Conservation (phyloP, 441 rosid genomes). For the Metrosideros polymorpha region DNA sequence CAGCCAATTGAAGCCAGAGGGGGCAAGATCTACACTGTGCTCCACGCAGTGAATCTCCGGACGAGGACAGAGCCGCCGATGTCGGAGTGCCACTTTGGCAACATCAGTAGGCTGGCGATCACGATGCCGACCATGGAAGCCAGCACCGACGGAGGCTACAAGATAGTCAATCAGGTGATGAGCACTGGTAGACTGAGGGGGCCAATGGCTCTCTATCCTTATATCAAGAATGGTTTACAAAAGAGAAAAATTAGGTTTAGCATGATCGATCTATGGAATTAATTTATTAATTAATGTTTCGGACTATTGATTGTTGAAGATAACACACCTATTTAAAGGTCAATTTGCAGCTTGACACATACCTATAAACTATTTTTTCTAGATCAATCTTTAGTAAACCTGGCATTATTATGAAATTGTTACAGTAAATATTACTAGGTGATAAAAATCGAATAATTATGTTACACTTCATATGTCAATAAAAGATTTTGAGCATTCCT, state of each 20-base stretch:
- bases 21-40: neutral
- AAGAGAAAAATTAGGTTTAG: neutral
- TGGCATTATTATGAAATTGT: neutral
- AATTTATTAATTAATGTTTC: neutral
- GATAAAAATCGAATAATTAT: neutral
- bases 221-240: neutral
- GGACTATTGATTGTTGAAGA: neutral
- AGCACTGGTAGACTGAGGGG: neutral
- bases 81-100: neutral
- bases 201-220: neutral
- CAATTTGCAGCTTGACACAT: neutral
- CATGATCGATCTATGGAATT: neutral
- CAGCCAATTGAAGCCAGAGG: neutral
- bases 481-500: neutral
- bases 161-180: neutral
- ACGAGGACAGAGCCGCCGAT: neutral
- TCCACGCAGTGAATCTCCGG: conserved; percentile 3
- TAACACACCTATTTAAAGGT: neutral
- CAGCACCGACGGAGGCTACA: neutral
- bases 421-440: neutral
- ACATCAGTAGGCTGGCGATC: neutral
- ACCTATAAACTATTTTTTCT: neutral
- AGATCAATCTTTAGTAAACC: neutral
- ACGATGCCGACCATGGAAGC: neutral
- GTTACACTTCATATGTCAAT: neutral